Evolutionary conservation across 345 rosid genomes (phyloP).

Genomic region (Acer saccharum): DNA sequence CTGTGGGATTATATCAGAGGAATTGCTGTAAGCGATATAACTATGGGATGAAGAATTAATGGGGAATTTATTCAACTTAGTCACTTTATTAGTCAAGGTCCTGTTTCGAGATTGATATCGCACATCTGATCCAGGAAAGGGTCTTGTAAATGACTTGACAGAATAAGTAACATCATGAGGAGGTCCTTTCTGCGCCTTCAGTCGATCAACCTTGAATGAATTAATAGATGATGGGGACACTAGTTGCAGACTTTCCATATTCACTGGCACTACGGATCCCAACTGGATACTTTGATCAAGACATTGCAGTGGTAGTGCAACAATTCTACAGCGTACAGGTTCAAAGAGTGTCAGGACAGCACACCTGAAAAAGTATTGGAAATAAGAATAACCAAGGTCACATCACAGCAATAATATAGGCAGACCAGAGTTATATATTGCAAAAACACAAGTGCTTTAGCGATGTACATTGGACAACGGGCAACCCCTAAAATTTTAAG

Average conservation of each 20-base stretch:
- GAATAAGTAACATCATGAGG: slow-evolving; percentile 22
- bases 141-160: slow-evolving; percentile 24
- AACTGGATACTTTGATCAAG: slow-evolving; percentile 31
- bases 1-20: slow-evolving; percentile 25
- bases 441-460: neutral
- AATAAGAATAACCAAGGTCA: neutral
- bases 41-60: slow-evolving; percentile 20
- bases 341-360: slow-evolving; percentile 35
- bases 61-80: slow-evolving; percentile 25
- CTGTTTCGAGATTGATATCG: slow-evolving; percentile 29
- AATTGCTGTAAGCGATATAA: slow-evolving; percentile 21
- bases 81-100: slow-evolving; percentile 21
- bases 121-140: slow-evolving; percentile 29
- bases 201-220: slow-evolving; percentile 27
- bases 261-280: slow-evolving; percentile 29
- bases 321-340: slow-evolving; percentile 33
- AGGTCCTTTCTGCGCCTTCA: slow-evolving; percentile 24
- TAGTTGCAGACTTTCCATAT: slow-evolving; percentile 36
- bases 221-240: slow-evolving; percentile 30
- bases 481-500: neutral
- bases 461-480: neutral
- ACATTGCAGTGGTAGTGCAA: slow-evolving; percentile 35
- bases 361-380: slow-evolving; percentile 25
- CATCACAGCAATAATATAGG: slow-evolving; percentile 4
- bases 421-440: neutral